Conservation (phyloP, 2,329 filamentous ascomycete genomes). For the Ceratocystis ficicola region DNA sequence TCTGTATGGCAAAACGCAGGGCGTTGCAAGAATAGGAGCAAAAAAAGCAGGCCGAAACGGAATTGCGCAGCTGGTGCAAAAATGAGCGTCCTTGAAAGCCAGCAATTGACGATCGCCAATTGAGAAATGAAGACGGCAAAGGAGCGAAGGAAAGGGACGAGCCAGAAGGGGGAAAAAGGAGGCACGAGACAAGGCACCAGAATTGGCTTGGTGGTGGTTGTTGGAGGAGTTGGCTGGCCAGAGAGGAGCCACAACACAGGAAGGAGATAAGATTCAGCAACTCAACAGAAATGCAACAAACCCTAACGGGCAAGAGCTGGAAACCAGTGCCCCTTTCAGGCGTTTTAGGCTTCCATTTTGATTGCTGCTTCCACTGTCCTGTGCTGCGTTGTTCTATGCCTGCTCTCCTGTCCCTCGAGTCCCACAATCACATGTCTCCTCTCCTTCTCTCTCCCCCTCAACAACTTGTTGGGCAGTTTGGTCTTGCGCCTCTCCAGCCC, state of each 20-base stretch:
- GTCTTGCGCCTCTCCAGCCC: neutral
- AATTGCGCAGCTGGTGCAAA: neutral
- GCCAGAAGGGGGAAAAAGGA: neutral
- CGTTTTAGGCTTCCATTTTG: neutral
- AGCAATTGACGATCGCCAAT: neutral
- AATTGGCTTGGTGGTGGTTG: slow-evolving; percentile 4
- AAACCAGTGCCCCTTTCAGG: neutral
- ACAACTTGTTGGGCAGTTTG: slow-evolving; percentile 6
- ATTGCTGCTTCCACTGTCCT: neutral
- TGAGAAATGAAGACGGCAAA: neutral
- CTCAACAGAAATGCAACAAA: neutral
- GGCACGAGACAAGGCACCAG: slow-evolving; percentile 8
- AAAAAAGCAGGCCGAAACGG: neutral
- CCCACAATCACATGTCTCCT: slow-evolving; percentile 4
- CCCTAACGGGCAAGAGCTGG: neutral
- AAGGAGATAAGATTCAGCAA: neutral
- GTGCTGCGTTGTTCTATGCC: neutral
- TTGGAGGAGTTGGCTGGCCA: too few species aligned
- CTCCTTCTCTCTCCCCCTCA: neutral
- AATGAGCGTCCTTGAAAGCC: neutral
- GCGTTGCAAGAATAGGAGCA: neutral
- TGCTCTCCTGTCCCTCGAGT: neutral
- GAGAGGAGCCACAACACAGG: too few species aligned
- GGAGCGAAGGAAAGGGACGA: neutral
- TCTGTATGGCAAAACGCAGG: neutral